Percentiles rank a stretch among this genome's conserved stretches.
These are phyloP conservation scores for Orbilia javanica DNA, from an alignment of 2,329 filamentous ascomycete species.

Conservation along the genomic window DNA sequence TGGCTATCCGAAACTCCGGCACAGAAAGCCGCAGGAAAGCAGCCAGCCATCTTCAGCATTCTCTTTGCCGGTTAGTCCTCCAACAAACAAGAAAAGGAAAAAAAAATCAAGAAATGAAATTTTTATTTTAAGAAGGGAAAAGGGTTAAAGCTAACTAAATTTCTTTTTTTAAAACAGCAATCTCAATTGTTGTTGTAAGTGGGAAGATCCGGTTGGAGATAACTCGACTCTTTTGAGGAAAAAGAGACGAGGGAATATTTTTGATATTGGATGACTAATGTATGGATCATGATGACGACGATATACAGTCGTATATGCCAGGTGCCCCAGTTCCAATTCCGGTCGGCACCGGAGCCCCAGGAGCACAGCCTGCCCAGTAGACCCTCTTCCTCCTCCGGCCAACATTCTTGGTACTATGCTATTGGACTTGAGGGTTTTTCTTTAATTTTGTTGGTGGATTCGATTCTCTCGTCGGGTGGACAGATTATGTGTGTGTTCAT, in stretches of 20 bases:
- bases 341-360: constrained; percentile 39
- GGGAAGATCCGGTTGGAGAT: constrained; percentile 1
- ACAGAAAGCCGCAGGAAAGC: constrained; percentile 38
- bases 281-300: constrained; percentile 11
- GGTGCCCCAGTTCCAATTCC: constrained; percentile 31
- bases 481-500: no score
- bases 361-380: constrained; percentile 38
- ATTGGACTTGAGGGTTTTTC: neutral
- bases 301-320: constrained; percentile 53
- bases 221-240: no score
- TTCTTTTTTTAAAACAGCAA: constrained; percentile 19
- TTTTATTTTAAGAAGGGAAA: neutral
- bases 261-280: constrained; percentile 21
- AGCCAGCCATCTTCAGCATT: constrained; percentile 51
- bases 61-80: constrained; percentile 43
- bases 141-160: neutral
- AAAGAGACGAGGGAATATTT: neutral
- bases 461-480: no score
- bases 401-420: no score
- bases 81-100: no score
- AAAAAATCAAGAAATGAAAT: no score
- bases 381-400: no score
- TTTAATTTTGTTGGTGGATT: no score
- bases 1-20: constrained; percentile 53
- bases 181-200: constrained; percentile 53